phyloP scores from a whole-genome alignment of 352 stramenopile genomes.

The Thalassiosira exigua region DNA sequence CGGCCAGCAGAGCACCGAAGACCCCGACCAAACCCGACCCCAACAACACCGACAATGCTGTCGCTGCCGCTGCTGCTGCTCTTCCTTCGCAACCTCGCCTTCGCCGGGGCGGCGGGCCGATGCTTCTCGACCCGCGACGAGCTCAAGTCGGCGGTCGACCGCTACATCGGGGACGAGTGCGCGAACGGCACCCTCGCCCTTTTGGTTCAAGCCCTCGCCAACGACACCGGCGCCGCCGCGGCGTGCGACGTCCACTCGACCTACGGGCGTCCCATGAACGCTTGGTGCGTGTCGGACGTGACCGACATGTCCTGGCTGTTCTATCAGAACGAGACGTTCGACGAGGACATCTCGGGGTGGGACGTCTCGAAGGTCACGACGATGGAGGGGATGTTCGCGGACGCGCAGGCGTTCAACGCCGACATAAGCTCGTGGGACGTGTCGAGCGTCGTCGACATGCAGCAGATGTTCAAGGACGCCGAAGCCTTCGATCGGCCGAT shows the following conservation, averaged over 20 bases:
- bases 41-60: neutral
- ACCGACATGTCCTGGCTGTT: slow-evolving; percentile 12
- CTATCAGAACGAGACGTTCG: neutral
- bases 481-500: slow-evolving; percentile 29
- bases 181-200: neutral
- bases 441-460: slow-evolving; percentile 32
- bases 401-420: slow-evolving; percentile 12
- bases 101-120: neutral
- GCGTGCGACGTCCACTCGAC: neutral
- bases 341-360: slow-evolving; percentile 24
- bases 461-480: slow-evolving; percentile 18
- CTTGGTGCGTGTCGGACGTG: slow-evolving; percentile 2
- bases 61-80: no score
- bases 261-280: neutral
- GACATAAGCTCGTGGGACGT: slow-evolving; percentile 32
- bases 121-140: slow-evolving; percentile 2
- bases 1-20: no score
- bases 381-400: slow-evolving; percentile 33
- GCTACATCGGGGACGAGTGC: neutral
- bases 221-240: no score
- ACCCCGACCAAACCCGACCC: no score
- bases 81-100: neutral
- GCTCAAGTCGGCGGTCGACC: slow-evolving; percentile 3
- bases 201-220: no score
- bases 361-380: slow-evolving; percentile 22